A percentile compares a stretch with the other conserved stretches of the same genome.
Evolutionary conservation across 768 basidiomycete genomes (phyloP).

Genomic region (Boletus sp.): DNA sequence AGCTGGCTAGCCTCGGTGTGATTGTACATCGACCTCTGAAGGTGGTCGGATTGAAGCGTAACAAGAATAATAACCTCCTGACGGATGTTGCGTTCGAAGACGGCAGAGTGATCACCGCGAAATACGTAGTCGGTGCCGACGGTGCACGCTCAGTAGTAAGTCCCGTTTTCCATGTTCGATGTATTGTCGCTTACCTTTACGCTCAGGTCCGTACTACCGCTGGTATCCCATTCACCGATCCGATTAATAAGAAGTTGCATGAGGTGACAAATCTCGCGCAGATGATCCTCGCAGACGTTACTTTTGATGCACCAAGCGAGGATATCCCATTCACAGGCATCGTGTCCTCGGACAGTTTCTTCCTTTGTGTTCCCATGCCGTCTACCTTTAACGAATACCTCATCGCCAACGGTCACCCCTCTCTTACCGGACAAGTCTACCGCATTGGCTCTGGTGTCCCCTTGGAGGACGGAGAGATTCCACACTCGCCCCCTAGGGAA

Average conservation of each 20-base stretch:
- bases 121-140: slow-evolving; percentile 53
- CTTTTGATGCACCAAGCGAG: slow-evolving; percentile 5
- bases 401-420: slow-evolving; percentile 12
- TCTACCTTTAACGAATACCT: slow-evolving; percentile 17
- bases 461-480: slow-evolving; percentile 34
- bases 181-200: not conserved
- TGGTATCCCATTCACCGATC: slow-evolving; percentile 46
- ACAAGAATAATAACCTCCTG: slow-evolving; percentile 25
- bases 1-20: slow-evolving; percentile 34
- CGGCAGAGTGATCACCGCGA: slow-evolving; percentile 42
- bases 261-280: slow-evolving; percentile 33
- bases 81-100: slow-evolving; percentile 47
- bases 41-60: slow-evolving; percentile 37
- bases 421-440: slow-evolving; percentile 23
- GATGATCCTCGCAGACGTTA: slow-evolving; percentile 21
- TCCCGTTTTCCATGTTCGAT: not conserved
- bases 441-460: slow-evolving; percentile 46
- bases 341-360: slow-evolving; percentile 11
- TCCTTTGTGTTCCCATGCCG: slow-evolving; percentile 11
- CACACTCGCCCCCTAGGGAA: slow-evolving; percentile 35
- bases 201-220: slow-evolving; percentile 43
- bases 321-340: not conserved
- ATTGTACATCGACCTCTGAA: slow-evolving; percentile 39
- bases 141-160: slow-evolving; percentile 47
- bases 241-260: slow-evolving; percentile 32